Evolutionary conservation across 2,329 filamentous ascomycete genomes (phyloP).

Genomic region (Claviceps lovelessii): DNA sequence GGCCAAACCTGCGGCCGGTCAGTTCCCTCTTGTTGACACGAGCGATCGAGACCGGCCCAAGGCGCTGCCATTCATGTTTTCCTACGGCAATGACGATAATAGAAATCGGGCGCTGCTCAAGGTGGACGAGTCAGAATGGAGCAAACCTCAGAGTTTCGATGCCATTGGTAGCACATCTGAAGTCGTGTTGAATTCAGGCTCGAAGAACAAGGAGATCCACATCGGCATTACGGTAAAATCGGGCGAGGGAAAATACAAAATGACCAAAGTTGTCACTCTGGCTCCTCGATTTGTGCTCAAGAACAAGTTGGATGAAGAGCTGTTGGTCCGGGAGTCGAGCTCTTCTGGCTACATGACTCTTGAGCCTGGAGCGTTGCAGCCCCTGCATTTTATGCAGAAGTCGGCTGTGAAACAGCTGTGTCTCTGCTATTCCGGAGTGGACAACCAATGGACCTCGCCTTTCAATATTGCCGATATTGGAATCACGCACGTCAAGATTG

Average conservation of each 20-base stretch:
- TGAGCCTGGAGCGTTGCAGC: constrained; percentile 63
- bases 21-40: constrained; percentile 43
- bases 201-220: constrained; percentile 68
- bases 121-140: constrained; percentile 85
- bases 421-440: constrained; percentile 81
- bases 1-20: constrained; percentile 69
- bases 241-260: constrained; percentile 92
- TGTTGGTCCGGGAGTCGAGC: constrained; percentile 81
- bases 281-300: constrained; percentile 87
- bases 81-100: constrained; percentile 74
- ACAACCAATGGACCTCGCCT: constrained; percentile 94
- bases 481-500: constrained; percentile 83
- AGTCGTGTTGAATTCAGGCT: constrained; percentile 62
- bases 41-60: constrained; percentile 47
- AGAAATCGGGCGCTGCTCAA: constrained; percentile 82
- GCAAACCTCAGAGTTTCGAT: constrained; percentile 94
- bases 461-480: constrained; percentile 96
- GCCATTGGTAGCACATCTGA: constrained; percentile 89
- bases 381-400: constrained; percentile 80
- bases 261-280: constrained; percentile 89
- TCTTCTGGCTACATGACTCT: constrained; percentile 74
- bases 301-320: constrained; percentile 78
- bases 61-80: constrained; percentile 89
- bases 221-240: constrained; percentile 78
- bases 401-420: constrained; percentile 76